These are phyloP conservation scores for Aspergillus aculeatinus DNA, from an alignment of 2,329 filamentous ascomycete genomes.

Conservation along the genomic window DNA sequence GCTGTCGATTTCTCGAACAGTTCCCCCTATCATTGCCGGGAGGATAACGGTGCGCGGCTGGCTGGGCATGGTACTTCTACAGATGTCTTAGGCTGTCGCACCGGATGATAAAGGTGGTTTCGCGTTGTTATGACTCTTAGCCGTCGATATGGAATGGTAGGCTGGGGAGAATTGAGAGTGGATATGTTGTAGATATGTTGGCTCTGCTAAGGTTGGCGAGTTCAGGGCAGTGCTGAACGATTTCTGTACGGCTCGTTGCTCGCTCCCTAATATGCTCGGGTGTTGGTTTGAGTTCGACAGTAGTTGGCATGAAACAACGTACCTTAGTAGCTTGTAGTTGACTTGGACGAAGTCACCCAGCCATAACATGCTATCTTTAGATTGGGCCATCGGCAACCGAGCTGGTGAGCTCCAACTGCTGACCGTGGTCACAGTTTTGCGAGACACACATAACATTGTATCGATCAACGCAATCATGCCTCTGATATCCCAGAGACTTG, in stretches of 20 bases:
- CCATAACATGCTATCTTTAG: too few relatives aligned
- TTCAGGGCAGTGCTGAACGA: background rate
- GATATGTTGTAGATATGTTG: background rate
- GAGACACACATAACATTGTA: too few relatives aligned
- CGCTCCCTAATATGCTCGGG: background rate
- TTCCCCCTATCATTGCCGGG: background rate
- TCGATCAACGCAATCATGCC: too few relatives aligned
- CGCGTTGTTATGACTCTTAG: background rate
- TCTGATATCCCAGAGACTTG: background rate
- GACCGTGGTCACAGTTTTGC: too few relatives aligned
- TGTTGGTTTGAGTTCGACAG: background rate
- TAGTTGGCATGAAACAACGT: background rate
- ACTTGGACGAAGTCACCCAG: too few relatives aligned
- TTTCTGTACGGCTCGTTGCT: background rate
- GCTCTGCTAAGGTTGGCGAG: background rate
- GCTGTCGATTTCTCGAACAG: background rate
- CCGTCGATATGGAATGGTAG: background rate
- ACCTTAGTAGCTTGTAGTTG: too few relatives aligned
- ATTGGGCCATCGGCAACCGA: too few relatives aligned
- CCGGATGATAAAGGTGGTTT: background rate
- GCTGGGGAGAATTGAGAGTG: background rate
- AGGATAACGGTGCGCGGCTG: background rate
- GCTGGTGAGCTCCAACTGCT: too few relatives aligned
- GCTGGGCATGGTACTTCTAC: background rate
- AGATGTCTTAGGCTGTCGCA: background rate